Base-by-base conservation (phyloP, 2,329 filamentous ascomycete genomes). In the Fusarium coffeatum region DNA sequence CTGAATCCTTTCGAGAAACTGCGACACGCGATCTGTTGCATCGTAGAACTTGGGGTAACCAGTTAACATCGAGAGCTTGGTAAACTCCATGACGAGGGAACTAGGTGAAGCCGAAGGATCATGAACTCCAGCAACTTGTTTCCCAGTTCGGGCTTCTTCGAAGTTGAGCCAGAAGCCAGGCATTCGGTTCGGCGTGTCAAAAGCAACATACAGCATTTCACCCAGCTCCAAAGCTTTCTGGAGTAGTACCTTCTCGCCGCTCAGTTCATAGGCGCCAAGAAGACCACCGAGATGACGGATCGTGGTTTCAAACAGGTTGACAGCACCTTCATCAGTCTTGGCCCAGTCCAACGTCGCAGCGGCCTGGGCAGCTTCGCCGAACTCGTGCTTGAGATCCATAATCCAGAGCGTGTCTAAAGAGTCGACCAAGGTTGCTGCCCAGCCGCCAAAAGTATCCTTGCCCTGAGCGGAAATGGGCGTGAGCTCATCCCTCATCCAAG, bases 61-160 rank as follows among this genome's bases (percentile, higher is more conserved):
- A 0, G 92, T 93, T 32, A 94, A 80, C 78, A 94, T 92, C 10
- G 90, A 89, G 42, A 95, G 83, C 8, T 91, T 84, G 2, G 90
- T 93, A 76, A 95, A 93, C 75, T 94, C 92, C 74, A 95, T 79
- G 11, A 88, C 89, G 46, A 94, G 81, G 3, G 90, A 92, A n/a
- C 90, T 90, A 1, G 82, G 79, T 6, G 82, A 81, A 1, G 84
- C 84, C n/a, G 81, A 80, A 2, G 81, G 75, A 49, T 84, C 84
- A n/a, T 83, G 84, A 5, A 84, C 75, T 68, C 88, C 85, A 2
- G 82, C 80, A 1, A 84, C 80, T 64, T 88, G 74, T 81, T 84
- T 34, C 77, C 82, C 74, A 78, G 83, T 12, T n/a, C 74, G 74
- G 4, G 83, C 83, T 5, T 78, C 73, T 3, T 75, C 55, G 60